Evolutionary conservation across 768 basidiomycete genomes (phyloP).

Genomic region (Galerina marginata): DNA sequence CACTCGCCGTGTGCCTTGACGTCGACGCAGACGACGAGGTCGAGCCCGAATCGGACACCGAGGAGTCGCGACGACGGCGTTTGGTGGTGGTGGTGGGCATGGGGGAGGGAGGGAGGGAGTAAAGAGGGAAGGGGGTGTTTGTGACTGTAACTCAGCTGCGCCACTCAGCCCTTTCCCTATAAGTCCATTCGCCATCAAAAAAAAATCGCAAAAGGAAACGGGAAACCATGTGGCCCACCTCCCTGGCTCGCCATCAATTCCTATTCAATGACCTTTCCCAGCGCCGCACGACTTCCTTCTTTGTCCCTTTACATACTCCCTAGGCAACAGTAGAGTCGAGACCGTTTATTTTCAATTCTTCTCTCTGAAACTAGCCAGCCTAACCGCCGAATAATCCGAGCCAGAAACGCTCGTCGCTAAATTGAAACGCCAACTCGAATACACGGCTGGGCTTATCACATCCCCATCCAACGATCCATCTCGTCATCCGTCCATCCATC

Average conservation of each 20-base stretch:
- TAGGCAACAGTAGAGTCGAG: too few species aligned
- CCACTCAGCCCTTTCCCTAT: conserved; percentile 9
- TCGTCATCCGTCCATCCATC: conserved; percentile 1
- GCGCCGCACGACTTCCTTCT: neutral
- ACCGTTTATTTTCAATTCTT: too few species aligned
- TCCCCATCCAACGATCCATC: too few species aligned
- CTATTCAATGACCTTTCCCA: neutral
- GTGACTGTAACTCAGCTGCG: conserved; percentile 4
- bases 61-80: neutral
- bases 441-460: too few species aligned
- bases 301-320: neutral
- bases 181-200: conserved; percentile 13
- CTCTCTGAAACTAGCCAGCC: too few species aligned
- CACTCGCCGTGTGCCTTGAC: too few species aligned
- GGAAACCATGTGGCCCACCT: conserved; percentile 1
- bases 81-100: conserved; percentile 10
- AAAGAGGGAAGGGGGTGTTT: neutral
- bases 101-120: conserved; percentile 1
- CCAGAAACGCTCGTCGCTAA: too few species aligned
- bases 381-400: too few species aligned
- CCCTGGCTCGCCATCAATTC: conserved; percentile 2
- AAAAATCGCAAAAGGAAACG: conserved; percentile 1
- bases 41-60: neutral
- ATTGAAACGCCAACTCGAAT: too few species aligned
- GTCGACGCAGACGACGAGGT: neutral